Conservation (phyloP, 2,329 filamentous ascomycete genomes). For the Aspergillus ruber region DNA sequence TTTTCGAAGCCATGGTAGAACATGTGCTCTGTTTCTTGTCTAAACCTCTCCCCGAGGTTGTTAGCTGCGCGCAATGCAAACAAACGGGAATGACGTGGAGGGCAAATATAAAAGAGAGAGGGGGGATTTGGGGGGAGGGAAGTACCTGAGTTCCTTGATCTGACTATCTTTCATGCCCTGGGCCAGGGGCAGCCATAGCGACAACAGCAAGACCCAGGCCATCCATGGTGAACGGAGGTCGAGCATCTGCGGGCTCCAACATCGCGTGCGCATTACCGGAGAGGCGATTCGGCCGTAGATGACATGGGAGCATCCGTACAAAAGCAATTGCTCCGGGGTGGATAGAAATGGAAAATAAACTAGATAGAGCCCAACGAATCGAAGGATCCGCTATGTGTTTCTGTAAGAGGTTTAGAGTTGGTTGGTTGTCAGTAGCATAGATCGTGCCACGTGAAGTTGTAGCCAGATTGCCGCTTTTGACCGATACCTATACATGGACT, state of each 20-base stretch:
- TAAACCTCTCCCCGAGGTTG: constrained; percentile 7
- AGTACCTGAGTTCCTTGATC: constrained; percentile 31
- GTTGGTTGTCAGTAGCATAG: constrained; percentile 14
- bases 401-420: constrained; percentile 1
- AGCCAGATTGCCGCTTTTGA: no score
- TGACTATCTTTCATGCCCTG: constrained; percentile 31
- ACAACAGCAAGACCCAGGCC: constrained; percentile 26
- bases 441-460: background rate
- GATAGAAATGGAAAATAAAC: background rate
- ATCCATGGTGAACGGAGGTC: constrained; percentile 26
- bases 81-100: background rate
- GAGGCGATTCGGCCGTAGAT: constrained; percentile 15
- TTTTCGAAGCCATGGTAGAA: constrained; percentile 97
- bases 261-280: constrained; percentile 37
- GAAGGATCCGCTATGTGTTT: background rate
- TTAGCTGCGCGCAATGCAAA: background rate
- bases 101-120: background rate
- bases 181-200: constrained; percentile 29
- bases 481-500: no score
- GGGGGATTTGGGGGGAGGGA: background rate
- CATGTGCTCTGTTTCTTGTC: constrained; percentile 56
- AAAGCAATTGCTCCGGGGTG: background rate
- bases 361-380: background rate
- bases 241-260: constrained; percentile 32
- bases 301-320: constrained; percentile 16